Conservation (phyloP, 257 asterid species). For the Catharanthus roseus region DNA sequence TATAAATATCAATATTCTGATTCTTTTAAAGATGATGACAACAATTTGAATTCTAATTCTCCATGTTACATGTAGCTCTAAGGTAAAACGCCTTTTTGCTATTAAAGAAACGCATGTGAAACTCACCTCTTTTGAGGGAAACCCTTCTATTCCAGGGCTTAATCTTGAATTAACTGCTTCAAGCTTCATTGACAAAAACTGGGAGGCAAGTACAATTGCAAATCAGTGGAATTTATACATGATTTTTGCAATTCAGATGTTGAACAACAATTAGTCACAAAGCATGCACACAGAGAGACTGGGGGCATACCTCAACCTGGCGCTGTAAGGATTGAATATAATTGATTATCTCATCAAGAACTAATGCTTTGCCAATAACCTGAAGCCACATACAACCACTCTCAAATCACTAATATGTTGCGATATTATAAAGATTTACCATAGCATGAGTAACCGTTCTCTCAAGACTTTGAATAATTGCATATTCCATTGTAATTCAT, state of each 20-base stretch:
- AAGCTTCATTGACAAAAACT: constrained; percentile 94
- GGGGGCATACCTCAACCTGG: constrained; percentile 46
- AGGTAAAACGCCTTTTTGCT: not conserved
- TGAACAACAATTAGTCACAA: not conserved
- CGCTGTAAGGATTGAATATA: constrained; percentile 81
- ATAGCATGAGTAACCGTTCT: not conserved
- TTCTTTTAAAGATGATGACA: too few relatives aligned
- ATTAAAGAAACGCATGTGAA: not conserved
- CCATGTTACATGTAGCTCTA: not conserved
- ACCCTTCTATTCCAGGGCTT: constrained; percentile 50
- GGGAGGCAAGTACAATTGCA: constrained; percentile 21
- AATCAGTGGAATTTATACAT: not conserved
- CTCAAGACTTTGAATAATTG: not conserved
- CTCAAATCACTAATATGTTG: not conserved
- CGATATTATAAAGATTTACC: not conserved
- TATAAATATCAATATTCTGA: not conserved
- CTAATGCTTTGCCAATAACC: constrained; percentile 85
- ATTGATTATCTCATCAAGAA: constrained; percentile 86
- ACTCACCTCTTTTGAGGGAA: constrained; percentile 40
- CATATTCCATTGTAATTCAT: not conserved
- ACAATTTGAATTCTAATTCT: not conserved
- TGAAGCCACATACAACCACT: constrained; percentile 15
- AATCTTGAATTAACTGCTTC: constrained; percentile 78
- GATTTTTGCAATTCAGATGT: not conserved
- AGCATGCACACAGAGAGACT: not conserved